These are phyloP conservation scores for Phytophthora megakarya DNA, from an alignment of 352 stramenopile species.

Conservation along the genomic window DNA sequence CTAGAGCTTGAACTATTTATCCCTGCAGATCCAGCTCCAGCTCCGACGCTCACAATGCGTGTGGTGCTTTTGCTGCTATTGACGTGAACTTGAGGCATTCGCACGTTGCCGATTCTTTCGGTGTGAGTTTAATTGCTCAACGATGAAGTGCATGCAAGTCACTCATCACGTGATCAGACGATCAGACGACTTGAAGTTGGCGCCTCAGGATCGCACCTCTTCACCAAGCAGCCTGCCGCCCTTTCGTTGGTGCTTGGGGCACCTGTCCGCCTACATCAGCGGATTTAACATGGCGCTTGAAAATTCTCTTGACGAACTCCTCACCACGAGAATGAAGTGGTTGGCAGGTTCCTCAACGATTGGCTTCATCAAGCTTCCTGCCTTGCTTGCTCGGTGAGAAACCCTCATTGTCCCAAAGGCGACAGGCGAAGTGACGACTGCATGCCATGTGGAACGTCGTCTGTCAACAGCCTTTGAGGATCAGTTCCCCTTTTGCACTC, in stretches of 20 bases:
- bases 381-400: constrained; percentile 9
- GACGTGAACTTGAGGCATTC: constrained; percentile 18
- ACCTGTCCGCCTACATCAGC: too few relatives aligned
- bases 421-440: constrained; percentile 23
- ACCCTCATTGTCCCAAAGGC: constrained; percentile 6
- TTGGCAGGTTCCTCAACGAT: constrained; percentile 9
- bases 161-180: too few relatives aligned
- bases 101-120: not conserved
- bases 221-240: not conserved
- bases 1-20: constrained; percentile 41
- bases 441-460: not conserved
- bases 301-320: too few relatives aligned
- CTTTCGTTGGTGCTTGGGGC: not conserved
- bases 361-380: constrained; percentile 7
- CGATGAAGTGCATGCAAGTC: too few relatives aligned
- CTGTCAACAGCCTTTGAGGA: constrained; percentile 10
- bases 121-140: too few relatives aligned
- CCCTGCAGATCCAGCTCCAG: constrained; percentile 36
- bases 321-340: not conserved
- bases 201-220: not conserved
- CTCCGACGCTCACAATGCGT: constrained; percentile 44
- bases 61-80: constrained; percentile 16
- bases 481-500: constrained; percentile 11
- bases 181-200: too few relatives aligned
- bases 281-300: too few relatives aligned